Evolutionary conservation across 768 basidiomycete genomes (phyloP).

Genomic region (Floccularia luteovirens): DNA sequence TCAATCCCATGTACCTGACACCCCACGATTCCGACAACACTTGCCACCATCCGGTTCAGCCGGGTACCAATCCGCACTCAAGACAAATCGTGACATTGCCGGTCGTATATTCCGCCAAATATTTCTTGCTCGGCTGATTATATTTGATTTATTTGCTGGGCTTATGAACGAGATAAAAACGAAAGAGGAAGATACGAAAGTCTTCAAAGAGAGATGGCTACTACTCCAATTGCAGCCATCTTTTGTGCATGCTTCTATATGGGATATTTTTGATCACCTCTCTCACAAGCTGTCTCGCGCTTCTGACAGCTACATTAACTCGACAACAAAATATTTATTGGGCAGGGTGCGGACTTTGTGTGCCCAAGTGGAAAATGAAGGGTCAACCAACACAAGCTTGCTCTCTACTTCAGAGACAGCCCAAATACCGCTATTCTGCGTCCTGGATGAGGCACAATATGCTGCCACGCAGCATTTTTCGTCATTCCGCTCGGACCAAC

Average conservation of each 20-base stretch:
- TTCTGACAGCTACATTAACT: conserved; percentile 26
- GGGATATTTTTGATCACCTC: conserved; percentile 34
- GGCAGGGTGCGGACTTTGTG: conserved; percentile 20
- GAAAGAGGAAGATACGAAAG: conserved; percentile 8
- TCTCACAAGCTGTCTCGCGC: conserved; percentile 22
- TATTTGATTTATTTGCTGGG: conserved; percentile 30
- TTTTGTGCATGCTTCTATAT: conserved; percentile 23
- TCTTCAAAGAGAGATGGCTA: conserved; percentile 29
- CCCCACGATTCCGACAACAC: conserved; percentile 18
- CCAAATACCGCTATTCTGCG: conserved; percentile 31
- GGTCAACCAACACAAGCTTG: neutral
- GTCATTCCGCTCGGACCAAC: conserved; percentile 30
- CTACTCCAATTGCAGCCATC: conserved; percentile 33
- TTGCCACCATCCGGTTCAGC: conserved; percentile 23
- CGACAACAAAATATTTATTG: conserved; percentile 22
- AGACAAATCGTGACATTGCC: conserved; percentile 29
- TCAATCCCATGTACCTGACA: conserved; percentile 25
- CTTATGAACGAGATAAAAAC: conserved; percentile 16
- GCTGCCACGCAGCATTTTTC: conserved; percentile 28
- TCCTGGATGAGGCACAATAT: conserved; percentile 38
- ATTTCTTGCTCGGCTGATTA: conserved; percentile 30
- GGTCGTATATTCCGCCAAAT: conserved; percentile 25
- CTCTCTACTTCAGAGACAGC: conserved; percentile 8
- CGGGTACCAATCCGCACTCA: conserved; percentile 21
- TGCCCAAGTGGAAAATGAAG: conserved; percentile 6